Evolutionary conservation across 805 yeast genomes (phyloP).

Genomic region (Candida tibetensis): DNA sequence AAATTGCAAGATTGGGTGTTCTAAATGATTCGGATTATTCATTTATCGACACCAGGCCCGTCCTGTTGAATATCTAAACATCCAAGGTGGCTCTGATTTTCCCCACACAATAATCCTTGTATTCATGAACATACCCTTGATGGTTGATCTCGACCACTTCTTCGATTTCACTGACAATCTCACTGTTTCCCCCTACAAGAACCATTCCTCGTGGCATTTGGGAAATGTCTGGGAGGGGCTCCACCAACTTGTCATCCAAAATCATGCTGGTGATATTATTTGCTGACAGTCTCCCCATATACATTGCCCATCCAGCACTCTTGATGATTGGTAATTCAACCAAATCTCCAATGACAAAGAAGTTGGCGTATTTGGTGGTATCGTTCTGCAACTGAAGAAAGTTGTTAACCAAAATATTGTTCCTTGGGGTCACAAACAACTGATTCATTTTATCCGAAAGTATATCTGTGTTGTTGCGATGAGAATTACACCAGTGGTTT

Average conservation of each 20-base stretch:
- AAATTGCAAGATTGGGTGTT: too few species aligned
- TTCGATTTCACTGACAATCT: slow-evolving; percentile 34
- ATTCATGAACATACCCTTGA: slow-evolving; percentile 33
- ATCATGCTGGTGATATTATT: slow-evolving; percentile 32
- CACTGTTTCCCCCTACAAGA: slow-evolving; percentile 38
- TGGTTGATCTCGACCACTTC: slow-evolving; percentile 34
- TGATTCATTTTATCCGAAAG: slow-evolving; percentile 18
- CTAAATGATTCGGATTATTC: too few species aligned
- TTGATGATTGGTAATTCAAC: slow-evolving; percentile 40
- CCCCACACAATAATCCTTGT: slow-evolving; percentile 43
- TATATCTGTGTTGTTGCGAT: slow-evolving; percentile 31
- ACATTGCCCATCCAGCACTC: slow-evolving; percentile 46
- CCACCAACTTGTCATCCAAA: slow-evolving; percentile 28
- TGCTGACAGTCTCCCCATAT: slow-evolving; percentile 40
- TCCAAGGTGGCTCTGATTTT: slow-evolving; percentile 36
- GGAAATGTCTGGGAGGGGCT: slow-evolving; percentile 31
- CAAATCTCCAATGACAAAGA: slow-evolving; percentile 40
- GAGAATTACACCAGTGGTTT: slow-evolving; percentile 38
- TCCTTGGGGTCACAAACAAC: slow-evolving; percentile 24
- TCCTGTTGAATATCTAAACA: slow-evolving; percentile 8
- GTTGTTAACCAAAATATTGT: slow-evolving; percentile 35
- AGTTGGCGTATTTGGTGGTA: slow-evolving; percentile 16
- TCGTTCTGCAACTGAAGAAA: slow-evolving; percentile 31
- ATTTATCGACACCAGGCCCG: too few species aligned
- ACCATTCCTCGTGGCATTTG: slow-evolving; percentile 43